These are phyloP conservation scores for Stachybotrys chartarum DNA, from an alignment of 2,329 filamentous ascomycete species.

Conservation along the genomic window DNA sequence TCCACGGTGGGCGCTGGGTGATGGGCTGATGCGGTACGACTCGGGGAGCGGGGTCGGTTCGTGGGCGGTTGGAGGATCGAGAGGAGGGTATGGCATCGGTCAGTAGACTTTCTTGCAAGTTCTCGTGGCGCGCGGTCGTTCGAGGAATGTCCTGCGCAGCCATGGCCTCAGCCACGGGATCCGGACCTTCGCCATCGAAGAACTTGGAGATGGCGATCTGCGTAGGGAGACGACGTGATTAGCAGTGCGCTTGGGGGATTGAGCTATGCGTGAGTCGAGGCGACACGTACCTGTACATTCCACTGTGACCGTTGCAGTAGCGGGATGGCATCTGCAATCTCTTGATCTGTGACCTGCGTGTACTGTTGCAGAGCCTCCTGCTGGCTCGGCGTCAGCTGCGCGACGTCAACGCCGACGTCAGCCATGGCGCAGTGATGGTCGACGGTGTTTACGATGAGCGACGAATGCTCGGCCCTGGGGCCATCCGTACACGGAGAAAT, in stretches of 20 bases:
- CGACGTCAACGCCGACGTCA: conserved; percentile 42
- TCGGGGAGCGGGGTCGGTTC: conserved; percentile 66
- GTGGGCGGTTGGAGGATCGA: conserved; percentile 15
- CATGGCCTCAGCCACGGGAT: conserved; percentile 71
- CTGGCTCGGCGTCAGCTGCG: conserved; percentile 68
- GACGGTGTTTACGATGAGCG: background rate
- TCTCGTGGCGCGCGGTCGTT: conserved; percentile 61
- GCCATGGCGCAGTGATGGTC: conserved; percentile 17
- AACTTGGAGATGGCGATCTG: conserved; percentile 95
- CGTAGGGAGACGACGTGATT: background rate
- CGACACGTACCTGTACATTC: conserved; percentile 71
- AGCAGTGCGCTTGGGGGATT: background rate
- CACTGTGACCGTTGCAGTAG: conserved; percentile 83
- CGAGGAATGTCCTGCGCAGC: conserved; percentile 57
- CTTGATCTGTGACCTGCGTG: conserved; percentile 80
- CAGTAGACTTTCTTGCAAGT: conserved; percentile 56
- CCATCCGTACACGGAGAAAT: background rate
- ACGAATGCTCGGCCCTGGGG: background rate
- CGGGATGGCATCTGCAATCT: conserved; percentile 66
- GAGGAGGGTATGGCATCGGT: conserved; percentile 16
- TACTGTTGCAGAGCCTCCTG: conserved; percentile 83
- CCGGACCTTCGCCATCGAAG: conserved; percentile 89
- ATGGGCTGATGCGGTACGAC: conserved; percentile 72
- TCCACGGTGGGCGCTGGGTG: conserved; percentile 62
- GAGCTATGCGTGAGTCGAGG: background rate